These are phyloP conservation scores for Salix udensis DNA, from an alignment of 345 rosid genomes.

Conservation along the genomic window DNA sequence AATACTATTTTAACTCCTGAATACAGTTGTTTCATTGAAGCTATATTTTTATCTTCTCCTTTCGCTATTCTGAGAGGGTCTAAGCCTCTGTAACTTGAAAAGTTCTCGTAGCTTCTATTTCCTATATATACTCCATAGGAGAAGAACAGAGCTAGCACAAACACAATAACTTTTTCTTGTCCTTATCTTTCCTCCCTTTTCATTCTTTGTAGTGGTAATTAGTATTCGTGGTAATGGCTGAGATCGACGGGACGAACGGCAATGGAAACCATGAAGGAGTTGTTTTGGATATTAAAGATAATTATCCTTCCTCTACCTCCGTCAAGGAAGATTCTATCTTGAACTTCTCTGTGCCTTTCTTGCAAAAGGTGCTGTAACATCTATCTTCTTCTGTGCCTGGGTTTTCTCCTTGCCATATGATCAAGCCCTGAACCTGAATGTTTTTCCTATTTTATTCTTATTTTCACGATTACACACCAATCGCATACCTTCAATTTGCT, in stretches of 20 bases:
- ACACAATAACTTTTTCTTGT: neutral
- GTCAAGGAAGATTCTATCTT: constrained; percentile 39
- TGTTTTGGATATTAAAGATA: constrained; percentile 47
- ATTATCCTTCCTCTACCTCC: constrained; percentile 14
- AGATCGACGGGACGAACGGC: constrained; percentile 29
- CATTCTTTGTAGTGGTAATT: neutral
- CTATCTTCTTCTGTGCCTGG: neutral
- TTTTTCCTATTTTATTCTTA: neutral
- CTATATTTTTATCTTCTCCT: too few relatives aligned
- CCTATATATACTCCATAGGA: neutral
- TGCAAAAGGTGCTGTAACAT: constrained; percentile 60
- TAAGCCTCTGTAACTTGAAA: neutral
- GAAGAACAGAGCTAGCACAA: neutral
- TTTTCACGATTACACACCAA: too few relatives aligned
- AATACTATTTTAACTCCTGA: too few relatives aligned
- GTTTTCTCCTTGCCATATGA: neutral
- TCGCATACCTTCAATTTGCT: neutral
- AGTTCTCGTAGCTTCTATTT: neutral
- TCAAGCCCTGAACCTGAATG: neutral
- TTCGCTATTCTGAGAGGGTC: too few relatives aligned
- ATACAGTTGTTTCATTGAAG: too few relatives aligned
- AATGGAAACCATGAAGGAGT: constrained; percentile 30
- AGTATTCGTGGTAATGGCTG: constrained; percentile 42
- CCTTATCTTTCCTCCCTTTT: neutral
- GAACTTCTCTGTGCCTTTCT: constrained; percentile 58